A percentile compares a stretch with the other conserved stretches of the same genome.
Conservation (phyloP, 192 early-diverging fungal genomes). For the Umbelopsis ramanniana region DNA sequence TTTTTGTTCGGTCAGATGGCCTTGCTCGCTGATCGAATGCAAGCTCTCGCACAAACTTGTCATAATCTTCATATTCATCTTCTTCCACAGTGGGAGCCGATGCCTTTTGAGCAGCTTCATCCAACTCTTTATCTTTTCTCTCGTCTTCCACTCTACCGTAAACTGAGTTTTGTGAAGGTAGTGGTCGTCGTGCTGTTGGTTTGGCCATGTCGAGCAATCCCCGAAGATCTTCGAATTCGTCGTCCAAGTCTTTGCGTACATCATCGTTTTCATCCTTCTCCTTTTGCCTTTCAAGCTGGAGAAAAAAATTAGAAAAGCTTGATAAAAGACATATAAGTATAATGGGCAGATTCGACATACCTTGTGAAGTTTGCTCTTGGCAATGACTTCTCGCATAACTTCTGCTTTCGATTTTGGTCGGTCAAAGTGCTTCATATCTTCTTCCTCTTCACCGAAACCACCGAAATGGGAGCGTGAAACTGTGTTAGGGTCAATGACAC, state of each 20-base stretch:
- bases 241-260: constrained; percentile 83
- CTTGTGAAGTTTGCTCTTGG: constrained; percentile 96
- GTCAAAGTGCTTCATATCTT: constrained; percentile 37
- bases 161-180: constrained; percentile 46
- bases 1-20: constrained; percentile 91
- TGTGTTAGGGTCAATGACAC: constrained; percentile 67
- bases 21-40: constrained; percentile 82
- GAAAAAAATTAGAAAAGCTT: background rate
- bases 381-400: constrained; percentile 97
- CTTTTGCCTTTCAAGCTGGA: constrained; percentile 81
- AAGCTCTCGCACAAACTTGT: constrained; percentile 81
- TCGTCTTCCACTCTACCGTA: constrained; percentile 35
- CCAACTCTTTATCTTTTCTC: constrained; percentile 32
- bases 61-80: constrained; percentile 74
- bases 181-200: constrained; percentile 40
- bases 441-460: constrained; percentile 71
- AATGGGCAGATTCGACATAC: constrained; percentile 14
- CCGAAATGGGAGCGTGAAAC: constrained; percentile 86
- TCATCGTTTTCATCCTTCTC: constrained; percentile 87
- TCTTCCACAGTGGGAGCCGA: constrained; percentile 35
- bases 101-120: constrained; percentile 31
- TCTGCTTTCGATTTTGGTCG: constrained; percentile 88
- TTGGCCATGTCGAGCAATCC: constrained; percentile 63
- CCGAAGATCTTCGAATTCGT: constrained; percentile 84
- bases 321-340: background rate